These are phyloP conservation scores for Candida sp. DNA, from an alignment of 1,139 yeast species.

Conservation along the genomic window DNA sequence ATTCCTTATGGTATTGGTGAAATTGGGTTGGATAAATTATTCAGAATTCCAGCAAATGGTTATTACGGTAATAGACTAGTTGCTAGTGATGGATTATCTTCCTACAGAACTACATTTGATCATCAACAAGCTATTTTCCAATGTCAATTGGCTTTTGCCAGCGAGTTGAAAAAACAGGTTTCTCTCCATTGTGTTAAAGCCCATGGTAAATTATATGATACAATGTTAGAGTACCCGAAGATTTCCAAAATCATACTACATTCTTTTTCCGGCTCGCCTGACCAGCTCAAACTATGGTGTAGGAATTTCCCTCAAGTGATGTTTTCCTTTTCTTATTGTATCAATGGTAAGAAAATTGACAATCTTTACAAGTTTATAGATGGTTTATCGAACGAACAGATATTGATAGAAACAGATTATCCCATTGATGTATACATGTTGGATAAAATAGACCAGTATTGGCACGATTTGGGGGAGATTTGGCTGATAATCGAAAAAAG, in stretches of 20 bases:
- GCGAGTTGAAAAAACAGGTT: constrained; percentile 43
- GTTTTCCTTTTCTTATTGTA: constrained; percentile 61
- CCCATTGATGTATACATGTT: constrained; percentile 25
- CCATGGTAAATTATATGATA: constrained; percentile 57
- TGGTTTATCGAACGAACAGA: constrained; percentile 17
- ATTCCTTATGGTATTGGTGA: constrained; percentile 64
- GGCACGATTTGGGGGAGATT: constrained; percentile 15
- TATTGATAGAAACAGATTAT: constrained; percentile 37
- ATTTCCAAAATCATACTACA: constrained; percentile 58
- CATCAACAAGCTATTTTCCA: constrained; percentile 63
- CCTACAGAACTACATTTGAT: constrained; percentile 48
- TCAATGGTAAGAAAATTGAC: constrained; percentile 42
- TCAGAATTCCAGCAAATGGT: constrained; percentile 64
- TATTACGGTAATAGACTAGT: constrained; percentile 37
- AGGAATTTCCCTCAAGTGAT: constrained; percentile 26
- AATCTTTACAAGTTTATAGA: constrained; percentile 22
- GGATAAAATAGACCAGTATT: constrained; percentile 12
- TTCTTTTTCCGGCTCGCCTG: constrained; percentile 82
- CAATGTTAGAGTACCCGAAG: constrained; percentile 20
- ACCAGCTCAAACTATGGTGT: constrained; percentile 58
- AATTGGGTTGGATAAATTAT: constrained; percentile 79
- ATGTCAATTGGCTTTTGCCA: constrained; percentile 54
- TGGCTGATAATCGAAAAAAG: constrained; percentile 12
- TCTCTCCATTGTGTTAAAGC: constrained; percentile 87
- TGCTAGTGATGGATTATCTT: constrained; percentile 26